These are phyloP conservation scores for Lachnellula suecica DNA, from an alignment of 2,329 filamentous ascomycete species.

Conservation along the genomic window DNA sequence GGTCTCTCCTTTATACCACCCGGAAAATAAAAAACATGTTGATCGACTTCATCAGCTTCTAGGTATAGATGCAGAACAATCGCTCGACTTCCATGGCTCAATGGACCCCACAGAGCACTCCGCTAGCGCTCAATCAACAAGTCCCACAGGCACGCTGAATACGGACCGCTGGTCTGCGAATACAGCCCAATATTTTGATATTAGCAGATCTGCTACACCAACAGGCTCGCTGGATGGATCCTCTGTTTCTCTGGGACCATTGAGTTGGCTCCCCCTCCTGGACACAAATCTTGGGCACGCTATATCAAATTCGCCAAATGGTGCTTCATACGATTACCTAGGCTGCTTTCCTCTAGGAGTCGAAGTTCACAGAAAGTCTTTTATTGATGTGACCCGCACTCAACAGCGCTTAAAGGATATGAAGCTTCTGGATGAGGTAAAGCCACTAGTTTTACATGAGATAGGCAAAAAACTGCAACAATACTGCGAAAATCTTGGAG, in stretches of 20 bases:
- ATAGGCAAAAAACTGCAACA: constrained; percentile 23
- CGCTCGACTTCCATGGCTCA: background rate
- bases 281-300: constrained; percentile 7
- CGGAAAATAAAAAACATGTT: background rate
- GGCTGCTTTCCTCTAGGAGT: constrained; percentile 48
- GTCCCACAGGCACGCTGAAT: background rate
- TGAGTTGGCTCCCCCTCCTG: constrained; percentile 18
- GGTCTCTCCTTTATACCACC: constrained; percentile 2
- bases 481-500: constrained; percentile 15
- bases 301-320: constrained; percentile 31
- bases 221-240: constrained; percentile 2
- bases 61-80: background rate
- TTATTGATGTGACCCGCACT: constrained; percentile 43
- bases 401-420: constrained; percentile 42
- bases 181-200: background rate
- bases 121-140: constrained; percentile 1
- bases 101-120: background rate
- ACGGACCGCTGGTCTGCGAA: constrained; percentile 7
- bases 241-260: constrained; percentile 7
- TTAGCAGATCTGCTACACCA: constrained; percentile 2
- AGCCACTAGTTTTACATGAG: constrained; percentile 17
- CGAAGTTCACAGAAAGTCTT: constrained; percentile 39
- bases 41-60: constrained; percentile 2
- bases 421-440: constrained; percentile 33
- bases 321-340: constrained; percentile 37